These are phyloP conservation scores for Fomitiporia mediterranea DNA, from an alignment of 1,284 basidiomycete genomes.

Conservation along the genomic window DNA sequence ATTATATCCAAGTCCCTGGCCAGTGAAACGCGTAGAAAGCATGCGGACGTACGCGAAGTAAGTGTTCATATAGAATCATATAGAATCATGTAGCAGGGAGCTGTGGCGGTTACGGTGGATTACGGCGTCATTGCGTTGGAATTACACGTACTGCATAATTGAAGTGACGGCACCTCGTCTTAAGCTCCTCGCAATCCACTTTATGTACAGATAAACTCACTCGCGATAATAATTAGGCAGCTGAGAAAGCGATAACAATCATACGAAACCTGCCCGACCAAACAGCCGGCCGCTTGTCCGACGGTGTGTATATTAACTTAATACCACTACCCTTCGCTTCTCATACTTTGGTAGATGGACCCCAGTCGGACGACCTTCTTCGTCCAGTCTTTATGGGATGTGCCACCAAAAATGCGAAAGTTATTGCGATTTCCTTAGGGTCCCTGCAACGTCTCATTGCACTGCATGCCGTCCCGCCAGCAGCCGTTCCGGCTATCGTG, in stretches of 20 bases:
- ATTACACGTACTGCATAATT: too few species aligned
- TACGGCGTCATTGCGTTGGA: too few species aligned
- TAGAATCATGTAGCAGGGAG: too few species aligned
- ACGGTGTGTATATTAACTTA: slow-evolving; percentile 42
- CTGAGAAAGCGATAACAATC: slow-evolving; percentile 79
- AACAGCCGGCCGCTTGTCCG: slow-evolving; percentile 55
- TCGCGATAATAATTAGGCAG: too few species aligned
- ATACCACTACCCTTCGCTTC: too few species aligned
- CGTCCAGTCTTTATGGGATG: slow-evolving; percentile 93
- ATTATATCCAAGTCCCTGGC: slow-evolving; percentile 54
- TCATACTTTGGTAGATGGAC: slow-evolving; percentile 50
- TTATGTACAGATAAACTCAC: too few species aligned
- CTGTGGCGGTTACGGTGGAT: too few species aligned
- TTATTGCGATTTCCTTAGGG: slow-evolving; percentile 87
- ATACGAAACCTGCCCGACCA: slow-evolving; percentile 72
- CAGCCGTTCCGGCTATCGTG: slow-evolving; percentile 74
- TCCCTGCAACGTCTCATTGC: slow-evolving; percentile 89
- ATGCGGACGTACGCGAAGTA: slow-evolving; percentile 83
- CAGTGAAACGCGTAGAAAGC: slow-evolving; percentile 75
- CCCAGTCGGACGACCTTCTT: slow-evolving; percentile 77
- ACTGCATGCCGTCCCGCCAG: slow-evolving; percentile 80
- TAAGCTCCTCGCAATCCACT: too few species aligned
- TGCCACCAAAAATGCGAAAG: slow-evolving; percentile 89
- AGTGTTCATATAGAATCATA: too few species aligned
- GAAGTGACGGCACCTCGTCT: too few species aligned